These are phyloP conservation scores for Talaromyces albobiverticillius DNA, from an alignment of 2,329 filamentous ascomycete species.

Conservation along the genomic window DNA sequence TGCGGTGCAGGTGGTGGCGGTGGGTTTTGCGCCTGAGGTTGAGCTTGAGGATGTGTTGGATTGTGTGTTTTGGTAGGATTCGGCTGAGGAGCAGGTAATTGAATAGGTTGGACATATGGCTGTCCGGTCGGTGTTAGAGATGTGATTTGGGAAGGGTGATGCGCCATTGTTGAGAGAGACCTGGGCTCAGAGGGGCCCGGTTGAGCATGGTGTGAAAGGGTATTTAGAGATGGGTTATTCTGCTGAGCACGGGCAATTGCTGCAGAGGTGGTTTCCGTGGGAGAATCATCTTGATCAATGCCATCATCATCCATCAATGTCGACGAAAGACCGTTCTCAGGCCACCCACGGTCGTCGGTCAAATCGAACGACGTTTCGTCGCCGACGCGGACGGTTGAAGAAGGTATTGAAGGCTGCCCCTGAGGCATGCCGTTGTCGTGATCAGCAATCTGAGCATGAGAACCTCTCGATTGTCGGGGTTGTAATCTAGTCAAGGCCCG, in stretches of 20 bases:
- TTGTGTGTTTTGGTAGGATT: conserved; percentile 7
- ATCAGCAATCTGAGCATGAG: conserved; percentile 2
- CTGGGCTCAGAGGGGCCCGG: conserved; percentile 23
- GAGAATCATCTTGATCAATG: conserved; percentile 23
- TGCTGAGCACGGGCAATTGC: conserved; percentile 9
- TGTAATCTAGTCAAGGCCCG: conserved; percentile 36
- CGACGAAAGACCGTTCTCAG: conserved; percentile 27
- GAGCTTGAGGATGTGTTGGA: conserved; percentile 2
- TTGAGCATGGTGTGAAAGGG: conserved; percentile 20
- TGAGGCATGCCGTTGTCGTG: conserved; percentile 7
- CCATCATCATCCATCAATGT: conserved; percentile 26
- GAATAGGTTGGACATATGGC: conserved; percentile 17
- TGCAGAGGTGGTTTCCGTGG: conserved; percentile 20
- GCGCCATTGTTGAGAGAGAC: conserved; percentile 18
- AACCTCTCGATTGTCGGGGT: conserved; percentile 23
- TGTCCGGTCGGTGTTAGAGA: conserved; percentile 22
- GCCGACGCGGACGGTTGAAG: conserved; percentile 25
- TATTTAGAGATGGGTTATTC: conserved; percentile 5
- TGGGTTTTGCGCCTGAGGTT: conserved; percentile 18
- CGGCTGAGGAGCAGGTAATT: conserved; percentile 3
- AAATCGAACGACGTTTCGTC: conserved; percentile 22
- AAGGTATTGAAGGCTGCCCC: not conserved
- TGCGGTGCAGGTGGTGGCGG: conserved; percentile 20
- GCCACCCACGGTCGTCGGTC: conserved; percentile 30
- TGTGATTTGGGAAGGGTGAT: conserved; percentile 22